Conservation (phyloP, 331 rosid genomes). For the Phaseolus coccineus region DNA sequence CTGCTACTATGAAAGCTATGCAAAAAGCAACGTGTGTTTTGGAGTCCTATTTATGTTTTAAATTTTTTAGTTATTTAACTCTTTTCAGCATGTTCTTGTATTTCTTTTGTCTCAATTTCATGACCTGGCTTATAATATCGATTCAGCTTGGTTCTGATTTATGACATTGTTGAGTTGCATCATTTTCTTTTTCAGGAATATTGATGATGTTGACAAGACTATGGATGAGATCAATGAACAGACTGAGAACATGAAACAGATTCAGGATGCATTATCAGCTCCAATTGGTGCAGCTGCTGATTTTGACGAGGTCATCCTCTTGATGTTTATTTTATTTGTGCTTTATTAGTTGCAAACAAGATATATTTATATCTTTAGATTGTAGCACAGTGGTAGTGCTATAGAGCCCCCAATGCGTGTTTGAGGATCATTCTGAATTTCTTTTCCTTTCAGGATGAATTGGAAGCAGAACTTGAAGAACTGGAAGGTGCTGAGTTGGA, state of each 20-base stretch:
- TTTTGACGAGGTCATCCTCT: slow-evolving; percentile 84
- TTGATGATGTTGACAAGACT: slow-evolving; percentile 94
- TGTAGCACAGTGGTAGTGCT: slow-evolving; percentile 12
- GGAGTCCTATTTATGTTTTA: slow-evolving; percentile 30
- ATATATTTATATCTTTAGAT: slow-evolving; percentile 24
- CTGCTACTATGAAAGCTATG: slow-evolving; percentile 98
- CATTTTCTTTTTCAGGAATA: slow-evolving; percentile 65
- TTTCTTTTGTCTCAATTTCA: neutral
- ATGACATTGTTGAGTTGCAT: slow-evolving; percentile 32
- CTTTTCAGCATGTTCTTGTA: neutral
- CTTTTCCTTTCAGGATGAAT: slow-evolving; percentile 73
- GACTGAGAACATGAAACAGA: slow-evolving; percentile 97
- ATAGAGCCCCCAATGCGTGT: slow-evolving; percentile 1
- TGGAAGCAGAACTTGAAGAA: slow-evolving; percentile 98
- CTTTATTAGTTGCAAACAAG: slow-evolving; percentile 7
- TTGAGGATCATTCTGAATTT: slow-evolving; percentile 21
- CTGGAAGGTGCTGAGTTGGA: slow-evolving; percentile 97
- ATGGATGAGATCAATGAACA: slow-evolving; percentile 99
- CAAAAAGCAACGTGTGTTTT: slow-evolving; percentile 89
- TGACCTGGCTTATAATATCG: neutral
- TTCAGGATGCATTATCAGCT: slow-evolving; percentile 89
- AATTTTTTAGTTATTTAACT: neutral
- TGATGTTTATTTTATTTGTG: slow-evolving; percentile 30
- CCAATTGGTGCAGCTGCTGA: slow-evolving; percentile 93
- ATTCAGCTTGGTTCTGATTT: slow-evolving; percentile 10